Evolutionary conservation across 129 eudicot species (phyloP), one percentile per base, ranked within the genome.

Genomic region (Heracleum sosnowskyi): DNA sequence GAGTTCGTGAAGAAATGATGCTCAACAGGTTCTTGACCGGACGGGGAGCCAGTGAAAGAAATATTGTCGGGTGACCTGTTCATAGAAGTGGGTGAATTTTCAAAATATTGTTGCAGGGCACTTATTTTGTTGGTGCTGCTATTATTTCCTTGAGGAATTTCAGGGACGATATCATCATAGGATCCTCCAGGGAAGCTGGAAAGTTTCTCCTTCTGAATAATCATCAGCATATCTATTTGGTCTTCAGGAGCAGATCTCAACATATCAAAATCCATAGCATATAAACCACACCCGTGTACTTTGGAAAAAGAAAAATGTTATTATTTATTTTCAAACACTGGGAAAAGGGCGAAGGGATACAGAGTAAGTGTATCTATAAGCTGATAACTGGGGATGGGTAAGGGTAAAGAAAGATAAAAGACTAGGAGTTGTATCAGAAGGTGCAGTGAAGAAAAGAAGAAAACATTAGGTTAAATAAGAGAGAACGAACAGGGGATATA

Each of bases 191-290:
- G 37, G 66, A 89, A 87, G 39, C 87, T 93, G 1, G 90, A 84
- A 53, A 89, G 87, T 62, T 92, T 90, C 60, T 90, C 91, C 79
- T 87, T 87, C 73, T 92, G 90, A 96, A 92, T 86, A 87, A 86
- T 73, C 86, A 87, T 86, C 92, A 93, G 83, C 96, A 93, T 88
- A 41, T 90, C 96, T 68, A 89, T 88, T 74, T 87, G 95, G 77
- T 90, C 92, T 7, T 91, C 92, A 4, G 92, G 79, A 39, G 81
- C 45, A 53, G 98, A 90, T 81, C 85, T 93, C n/a, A 87, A 78
- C 60, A 91, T 81, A 46, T 91, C 97, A 82, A 87, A 86, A 74
- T 91, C 98, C 98, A 93, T 93, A 36, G 81, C n/a, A 8, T 42
- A 40, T 64, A 4, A 60, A 26, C 16, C 12, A 18, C 9, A 28